These are phyloP conservation scores for Saprolegnia diclina DNA, from an alignment of 352 stramenopile species.

Conservation along the genomic window DNA sequence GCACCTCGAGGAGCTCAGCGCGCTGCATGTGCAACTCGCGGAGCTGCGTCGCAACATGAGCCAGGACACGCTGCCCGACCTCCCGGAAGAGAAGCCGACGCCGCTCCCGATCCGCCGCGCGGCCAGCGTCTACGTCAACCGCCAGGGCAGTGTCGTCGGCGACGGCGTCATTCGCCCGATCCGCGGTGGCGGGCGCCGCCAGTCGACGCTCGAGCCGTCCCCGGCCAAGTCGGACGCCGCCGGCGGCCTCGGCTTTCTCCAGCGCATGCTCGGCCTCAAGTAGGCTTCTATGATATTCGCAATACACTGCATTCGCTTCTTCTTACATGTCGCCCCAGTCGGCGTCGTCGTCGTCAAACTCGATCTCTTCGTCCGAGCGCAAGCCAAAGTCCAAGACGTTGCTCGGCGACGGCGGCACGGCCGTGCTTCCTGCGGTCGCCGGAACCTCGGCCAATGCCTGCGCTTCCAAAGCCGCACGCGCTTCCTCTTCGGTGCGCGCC, in stretches of 20 bases:
- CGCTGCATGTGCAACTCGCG: constrained; percentile 77
- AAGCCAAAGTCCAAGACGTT: constrained; percentile 74
- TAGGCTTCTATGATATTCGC: background rate
- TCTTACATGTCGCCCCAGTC: constrained; percentile 82
- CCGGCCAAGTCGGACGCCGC: constrained; percentile 6
- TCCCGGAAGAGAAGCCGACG: constrained; percentile 60
- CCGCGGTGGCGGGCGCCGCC: constrained; percentile 6
- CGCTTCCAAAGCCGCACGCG: constrained; percentile 25
- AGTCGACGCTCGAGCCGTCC: background rate
- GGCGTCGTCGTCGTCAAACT: constrained; percentile 75
- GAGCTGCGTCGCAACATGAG: constrained; percentile 52
- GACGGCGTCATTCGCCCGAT: constrained; percentile 19
- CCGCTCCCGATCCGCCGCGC: constrained; percentile 46
- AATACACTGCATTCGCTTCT: background rate
- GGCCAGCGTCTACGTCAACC: constrained; percentile 24
- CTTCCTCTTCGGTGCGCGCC: constrained; percentile 30
- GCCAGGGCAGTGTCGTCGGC: constrained; percentile 8
- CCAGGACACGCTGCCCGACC: background rate
- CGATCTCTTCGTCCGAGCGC: constrained; percentile 55
- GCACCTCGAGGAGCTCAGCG: constrained; percentile 81
- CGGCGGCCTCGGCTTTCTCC: constrained; percentile 10
- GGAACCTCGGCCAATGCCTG: constrained; percentile 31
- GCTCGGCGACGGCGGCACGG: constrained; percentile 32
- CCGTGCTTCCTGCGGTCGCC: constrained; percentile 29
- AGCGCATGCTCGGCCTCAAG: constrained; percentile 18